Conservation (phyloP, 306 rosid genomes). For the Fagus crenata region DNA sequence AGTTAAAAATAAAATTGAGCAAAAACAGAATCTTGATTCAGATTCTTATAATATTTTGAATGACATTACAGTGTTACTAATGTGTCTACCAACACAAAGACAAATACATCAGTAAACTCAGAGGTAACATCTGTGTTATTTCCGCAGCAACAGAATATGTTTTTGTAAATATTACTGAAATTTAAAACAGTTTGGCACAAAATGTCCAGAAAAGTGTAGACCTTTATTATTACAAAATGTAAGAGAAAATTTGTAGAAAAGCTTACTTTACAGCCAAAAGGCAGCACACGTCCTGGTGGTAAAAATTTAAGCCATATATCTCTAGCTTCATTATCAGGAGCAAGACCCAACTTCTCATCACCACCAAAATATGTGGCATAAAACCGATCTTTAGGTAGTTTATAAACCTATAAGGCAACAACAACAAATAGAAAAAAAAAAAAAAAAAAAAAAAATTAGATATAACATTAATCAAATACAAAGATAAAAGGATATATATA, state of each 20-base stretch:
- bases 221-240: not conserved
- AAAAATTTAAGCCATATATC: constrained; percentile 79
- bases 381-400: constrained; percentile 67
- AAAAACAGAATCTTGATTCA: not conserved
- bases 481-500: not conserved
- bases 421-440: constrained; percentile 3
- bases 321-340: constrained; percentile 83
- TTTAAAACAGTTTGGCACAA: not conserved
- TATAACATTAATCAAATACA: constrained; percentile 7
- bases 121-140: not conserved
- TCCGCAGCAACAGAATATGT: not conserved
- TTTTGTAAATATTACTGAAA: not conserved
- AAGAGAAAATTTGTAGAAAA: constrained; percentile 1
- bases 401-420: constrained; percentile 61
- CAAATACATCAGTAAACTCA: not conserved
- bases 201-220: not conserved
- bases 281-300: constrained; percentile 85
- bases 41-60: not conserved
- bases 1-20: not conserved
- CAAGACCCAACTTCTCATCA: constrained; percentile 79
- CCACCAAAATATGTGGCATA: constrained; percentile 98
- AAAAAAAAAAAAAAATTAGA: no score
- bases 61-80: not conserved
- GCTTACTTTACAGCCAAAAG: constrained; percentile 88
- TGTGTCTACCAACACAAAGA: not conserved